phyloP scores from a whole-genome alignment of 305 asterid species.

The Solanum aculeatissimum region DNA sequence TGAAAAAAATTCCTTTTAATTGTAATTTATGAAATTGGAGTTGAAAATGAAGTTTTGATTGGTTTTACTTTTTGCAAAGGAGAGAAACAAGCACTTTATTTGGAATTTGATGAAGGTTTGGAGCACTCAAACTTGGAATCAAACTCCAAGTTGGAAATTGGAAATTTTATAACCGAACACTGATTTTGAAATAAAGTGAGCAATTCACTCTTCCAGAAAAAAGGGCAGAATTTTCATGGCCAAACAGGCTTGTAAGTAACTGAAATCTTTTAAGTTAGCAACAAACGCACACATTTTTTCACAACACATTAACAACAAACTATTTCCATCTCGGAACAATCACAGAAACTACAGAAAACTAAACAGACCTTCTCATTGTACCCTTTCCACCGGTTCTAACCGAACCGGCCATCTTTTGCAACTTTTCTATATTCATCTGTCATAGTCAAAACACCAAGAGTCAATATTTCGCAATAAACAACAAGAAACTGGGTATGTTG shows the following conservation, averaged over 20 bases:
- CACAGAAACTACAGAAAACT: background rate
- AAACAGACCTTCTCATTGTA: constrained; percentile 58
- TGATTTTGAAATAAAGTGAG: background rate
- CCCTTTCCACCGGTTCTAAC: constrained; percentile 91
- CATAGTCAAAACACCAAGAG: background rate
- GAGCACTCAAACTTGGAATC: background rate
- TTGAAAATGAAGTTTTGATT: background rate
- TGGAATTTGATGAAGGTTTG: background rate
- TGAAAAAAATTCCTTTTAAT: background rate
- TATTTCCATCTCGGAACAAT: background rate
- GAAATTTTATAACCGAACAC: background rate
- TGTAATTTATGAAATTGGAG: background rate
- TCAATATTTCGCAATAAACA: background rate
- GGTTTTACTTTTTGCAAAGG: background rate
- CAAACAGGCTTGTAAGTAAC: background rate
- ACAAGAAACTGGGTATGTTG: background rate
- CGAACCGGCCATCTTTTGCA: constrained; percentile 73
- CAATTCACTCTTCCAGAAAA: background rate
- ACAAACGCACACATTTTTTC: too few relatives aligned
- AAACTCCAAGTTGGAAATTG: background rate
- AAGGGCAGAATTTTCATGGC: background rate
- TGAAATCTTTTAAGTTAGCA: background rate
- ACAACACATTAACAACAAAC: background rate
- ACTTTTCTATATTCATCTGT: constrained; percentile 76
- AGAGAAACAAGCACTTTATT: background rate